Evolutionary conservation across 352 stramenopile species (phyloP), one percentile per base, ranked within the genome.

Genomic region (Pythium biforme): DNA sequence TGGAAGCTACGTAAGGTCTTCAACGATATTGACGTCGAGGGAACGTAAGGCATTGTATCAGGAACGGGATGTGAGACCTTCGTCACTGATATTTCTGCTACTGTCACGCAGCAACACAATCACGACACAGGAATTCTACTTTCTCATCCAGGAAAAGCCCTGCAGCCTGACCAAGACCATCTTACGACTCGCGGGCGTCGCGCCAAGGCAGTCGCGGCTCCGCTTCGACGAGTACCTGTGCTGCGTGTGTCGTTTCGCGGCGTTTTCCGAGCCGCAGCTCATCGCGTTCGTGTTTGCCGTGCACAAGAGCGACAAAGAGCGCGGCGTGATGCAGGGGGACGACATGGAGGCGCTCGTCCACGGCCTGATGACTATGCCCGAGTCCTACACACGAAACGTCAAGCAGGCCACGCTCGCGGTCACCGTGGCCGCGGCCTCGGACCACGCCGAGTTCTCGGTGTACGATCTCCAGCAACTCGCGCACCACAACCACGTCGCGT

Each of bases 21-120:
- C 34, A 54, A 62, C 33, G 43, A 9, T 12, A 20, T 55, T n/a
- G 55, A 62, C 33, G 41, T 55, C 19, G 41, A 55, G 29, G 22
- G 33, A 20, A 57, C 27, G 50, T 57, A 45, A 29, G 47, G 19
- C 19, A 3, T 57, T 40, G 50, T 5, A 27, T 25, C 22, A 8
- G n/a, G 47, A 22, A 54, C 22, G 17, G 12, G 1, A 17, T 9
- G 4, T 20, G 8, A 11, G 14, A 37, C 2, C 4, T 10, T 9
- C 4, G 29, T 15, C 10, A 37, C 31, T 5, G 31, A 37, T 11
- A 15, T 37, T 12, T 11, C 29, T 1, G 7, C 8, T 8, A 37
- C 31, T 37, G 17, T 10, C 26, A 26, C 23, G n/a, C 25, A 54
- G 53, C 2, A 57, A 49, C 27, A 50, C 37, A 20, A 59, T 59